Percentiles rank a stretch among this genome's conserved stretches.
Evolutionary conservation across 805 yeast genomes (phyloP).

Genomic region (Metschnikowia dekortorum): DNA sequence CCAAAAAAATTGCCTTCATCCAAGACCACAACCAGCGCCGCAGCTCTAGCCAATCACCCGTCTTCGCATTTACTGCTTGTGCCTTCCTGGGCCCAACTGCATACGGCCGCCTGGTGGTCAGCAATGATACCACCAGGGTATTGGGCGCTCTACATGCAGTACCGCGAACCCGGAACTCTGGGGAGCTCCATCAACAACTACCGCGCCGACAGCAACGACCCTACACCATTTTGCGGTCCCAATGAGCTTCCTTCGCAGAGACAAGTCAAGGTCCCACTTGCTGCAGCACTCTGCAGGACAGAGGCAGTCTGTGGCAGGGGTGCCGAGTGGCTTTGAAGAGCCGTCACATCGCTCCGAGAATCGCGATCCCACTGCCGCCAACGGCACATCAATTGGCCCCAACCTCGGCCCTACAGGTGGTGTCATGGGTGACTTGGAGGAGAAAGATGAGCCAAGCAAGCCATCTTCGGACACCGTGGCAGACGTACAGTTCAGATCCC

Average conservation of each 20-base stretch:
- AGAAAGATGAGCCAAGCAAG: not conserved
- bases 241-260: slow-evolving; percentile 26
- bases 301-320: not conserved
- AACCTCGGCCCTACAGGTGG: not conserved
- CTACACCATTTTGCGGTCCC: not conserved
- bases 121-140: not conserved
- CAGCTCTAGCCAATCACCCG: too few species aligned
- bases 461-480: not conserved
- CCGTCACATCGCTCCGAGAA: not conserved
- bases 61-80: too few species aligned
- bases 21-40: too few species aligned
- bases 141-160: not conserved
- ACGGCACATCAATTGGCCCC: not conserved
- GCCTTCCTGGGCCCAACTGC: too few species aligned
- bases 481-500: not conserved
- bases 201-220: not conserved
- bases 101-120: too few species aligned
- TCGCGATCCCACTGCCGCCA: not conserved
- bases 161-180: slow-evolving; percentile 3
- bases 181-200: not conserved
- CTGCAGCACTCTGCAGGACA: slow-evolving; percentile 5
- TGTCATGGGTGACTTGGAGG: not conserved
- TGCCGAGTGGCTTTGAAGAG: not conserved
- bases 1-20: too few species aligned
- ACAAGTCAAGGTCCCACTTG: slow-evolving; percentile 19